Percentiles rank a stretch among this genome's conserved stretches.
Evolutionary conservation across 495 filamentous ascomycete genomes (phyloP).

Genomic region (Hypoxylon trugodes): DNA sequence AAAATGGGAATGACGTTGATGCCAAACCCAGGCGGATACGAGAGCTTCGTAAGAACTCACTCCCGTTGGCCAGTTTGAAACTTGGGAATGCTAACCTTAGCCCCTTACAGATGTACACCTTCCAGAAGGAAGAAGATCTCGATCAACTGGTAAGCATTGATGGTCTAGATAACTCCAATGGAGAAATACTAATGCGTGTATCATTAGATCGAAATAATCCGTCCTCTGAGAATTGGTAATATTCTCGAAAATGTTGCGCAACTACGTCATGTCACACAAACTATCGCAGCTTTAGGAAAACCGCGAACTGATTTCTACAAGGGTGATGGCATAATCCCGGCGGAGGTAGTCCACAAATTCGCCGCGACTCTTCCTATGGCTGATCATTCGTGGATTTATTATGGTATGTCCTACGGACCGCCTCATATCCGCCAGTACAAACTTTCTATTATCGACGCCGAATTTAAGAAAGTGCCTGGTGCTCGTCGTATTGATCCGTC

Average conservation of each 20-base stretch:
- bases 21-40: conserved; percentile 57
- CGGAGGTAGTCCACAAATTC: conserved; percentile 47
- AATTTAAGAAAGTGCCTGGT: conserved; percentile 50
- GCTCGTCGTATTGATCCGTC: conserved; percentile 47
- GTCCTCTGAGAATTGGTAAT: conserved; percentile 57
- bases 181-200: neutral
- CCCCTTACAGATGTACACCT: conserved; percentile 52
- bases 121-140: conserved; percentile 61
- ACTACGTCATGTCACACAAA: conserved; percentile 61
- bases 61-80: neutral
- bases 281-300: conserved; percentile 53
- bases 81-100: conserved; percentile 1
- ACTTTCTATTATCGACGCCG: conserved; percentile 46
- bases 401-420: conserved; percentile 57
- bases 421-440: conserved; percentile 44
- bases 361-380: conserved; percentile 52
- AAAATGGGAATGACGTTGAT: conserved; percentile 63
- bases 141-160: conserved; percentile 42
- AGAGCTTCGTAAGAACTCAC: conserved; percentile 49
- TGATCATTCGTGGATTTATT: conserved; percentile 60
- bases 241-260: conserved; percentile 67
- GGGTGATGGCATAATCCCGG: conserved; percentile 50
- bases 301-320: conserved; percentile 56
- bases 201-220: conserved; percentile 55
- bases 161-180: neutral